phyloP scores from a whole-genome alignment of 352 stramenopile genomes.

The Pythium graminicola region DNA sequence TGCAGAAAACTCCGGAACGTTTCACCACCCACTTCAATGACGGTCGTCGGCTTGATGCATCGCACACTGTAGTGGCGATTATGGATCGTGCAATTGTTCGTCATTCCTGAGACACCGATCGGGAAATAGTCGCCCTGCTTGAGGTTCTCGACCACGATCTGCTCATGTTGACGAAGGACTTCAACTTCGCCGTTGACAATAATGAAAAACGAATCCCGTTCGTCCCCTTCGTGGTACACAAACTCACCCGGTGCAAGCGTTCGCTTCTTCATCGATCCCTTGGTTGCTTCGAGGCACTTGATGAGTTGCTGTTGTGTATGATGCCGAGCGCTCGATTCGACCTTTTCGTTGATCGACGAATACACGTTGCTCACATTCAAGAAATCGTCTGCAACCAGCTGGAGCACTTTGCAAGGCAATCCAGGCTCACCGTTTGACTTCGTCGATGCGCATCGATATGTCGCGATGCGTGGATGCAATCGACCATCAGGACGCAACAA shows the following conservation, averaged over 20 bases:
- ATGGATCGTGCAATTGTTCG: slow-evolving; percentile 53
- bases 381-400: slow-evolving; percentile 74
- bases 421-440: slow-evolving; percentile 12
- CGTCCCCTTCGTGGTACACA: slow-evolving; percentile 74
- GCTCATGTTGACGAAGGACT: slow-evolving; percentile 59
- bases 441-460: slow-evolving; percentile 40
- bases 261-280: slow-evolving; percentile 59
- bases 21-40: slow-evolving; percentile 76
- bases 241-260: slow-evolving; percentile 53
- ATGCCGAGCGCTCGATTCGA: slow-evolving; percentile 49
- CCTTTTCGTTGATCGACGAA: slow-evolving; percentile 56
- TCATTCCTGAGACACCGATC: slow-evolving; percentile 65
- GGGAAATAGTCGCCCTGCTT: slow-evolving; percentile 74
- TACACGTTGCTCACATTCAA: slow-evolving; percentile 73
- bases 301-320: slow-evolving; percentile 70
- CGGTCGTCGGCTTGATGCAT: slow-evolving; percentile 54
- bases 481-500: slow-evolving; percentile 60
- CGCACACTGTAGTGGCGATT: slow-evolving; percentile 68
- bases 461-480: slow-evolving; percentile 64
- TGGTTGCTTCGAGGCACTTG: slow-evolving; percentile 68
- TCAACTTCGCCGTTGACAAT: slow-evolving; percentile 63
- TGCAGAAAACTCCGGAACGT: slow-evolving; percentile 79
- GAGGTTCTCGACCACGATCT: slow-evolving; percentile 67
- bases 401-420: slow-evolving; percentile 63
- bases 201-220: slow-evolving; percentile 76